Conservation (phyloP, 179 eudicot genomes). For the Beta lomatogona region DNA sequence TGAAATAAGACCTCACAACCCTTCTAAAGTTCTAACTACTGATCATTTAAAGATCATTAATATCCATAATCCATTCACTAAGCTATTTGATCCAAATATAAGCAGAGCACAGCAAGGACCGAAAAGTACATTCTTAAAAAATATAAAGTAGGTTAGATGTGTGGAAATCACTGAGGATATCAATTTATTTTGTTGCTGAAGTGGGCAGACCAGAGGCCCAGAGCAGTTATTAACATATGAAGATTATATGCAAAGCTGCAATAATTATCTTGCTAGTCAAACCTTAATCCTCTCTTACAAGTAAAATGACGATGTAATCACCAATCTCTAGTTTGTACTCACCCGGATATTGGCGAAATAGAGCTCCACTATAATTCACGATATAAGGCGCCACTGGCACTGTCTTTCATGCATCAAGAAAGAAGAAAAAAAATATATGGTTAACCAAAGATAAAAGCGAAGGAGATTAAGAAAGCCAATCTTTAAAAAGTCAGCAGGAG, state of each 20-base stretch:
- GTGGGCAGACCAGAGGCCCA: not conserved
- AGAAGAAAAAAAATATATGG: conserved; percentile 13
- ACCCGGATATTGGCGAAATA: conserved; percentile 99
- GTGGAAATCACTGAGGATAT: not conserved
- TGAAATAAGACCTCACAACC: not conserved
- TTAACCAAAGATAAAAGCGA: conserved; percentile 11
- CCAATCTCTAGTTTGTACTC: conserved; percentile 28
- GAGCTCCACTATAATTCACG: conserved; percentile 90
- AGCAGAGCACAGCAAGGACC: not conserved
- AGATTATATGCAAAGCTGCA: not conserved
- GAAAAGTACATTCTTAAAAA: not conserved
- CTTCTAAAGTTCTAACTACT: not conserved
- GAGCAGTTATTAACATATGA: not conserved
- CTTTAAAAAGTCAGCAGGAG: conserved; percentile 10
- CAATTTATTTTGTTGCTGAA: not conserved
- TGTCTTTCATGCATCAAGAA: conserved; percentile 65
- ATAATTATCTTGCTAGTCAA: not conserved
- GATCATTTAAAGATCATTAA: not conserved
- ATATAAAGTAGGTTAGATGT: not conserved
- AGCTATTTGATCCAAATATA: not conserved
- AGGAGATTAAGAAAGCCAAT: not conserved
- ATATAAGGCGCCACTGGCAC: conserved; percentile 92
- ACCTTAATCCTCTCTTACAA: not conserved
- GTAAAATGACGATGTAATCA: not conserved
- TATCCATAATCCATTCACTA: not conserved